Evolutionary conservation across 306 rosid species (phyloP).

Genomic region (Castanea sativa): DNA sequence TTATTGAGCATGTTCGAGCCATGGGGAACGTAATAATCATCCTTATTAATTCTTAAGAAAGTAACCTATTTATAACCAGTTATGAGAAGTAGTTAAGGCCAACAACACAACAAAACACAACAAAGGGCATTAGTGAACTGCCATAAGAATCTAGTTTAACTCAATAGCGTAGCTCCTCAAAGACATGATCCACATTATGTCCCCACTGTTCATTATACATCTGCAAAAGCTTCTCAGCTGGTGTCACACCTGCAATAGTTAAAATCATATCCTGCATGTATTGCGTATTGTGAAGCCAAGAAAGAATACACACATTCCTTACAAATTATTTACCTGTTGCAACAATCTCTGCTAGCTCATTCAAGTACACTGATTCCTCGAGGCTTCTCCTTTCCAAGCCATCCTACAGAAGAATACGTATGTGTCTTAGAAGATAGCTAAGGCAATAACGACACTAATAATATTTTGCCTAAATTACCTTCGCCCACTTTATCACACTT

Average conservation of each 20-base stretch:
- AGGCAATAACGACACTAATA: conserved; percentile 1
- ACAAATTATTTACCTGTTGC: conserved; percentile 52
- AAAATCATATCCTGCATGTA: not conserved
- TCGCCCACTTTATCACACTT: conserved; percentile 77
- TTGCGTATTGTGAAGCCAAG: not conserved
- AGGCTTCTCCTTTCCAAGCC: conserved; percentile 95
- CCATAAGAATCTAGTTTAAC: conserved; percentile 15
- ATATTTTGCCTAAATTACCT: conserved; percentile 39
- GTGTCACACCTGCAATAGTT: conserved; percentile 69
- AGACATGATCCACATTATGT: conserved; percentile 77
- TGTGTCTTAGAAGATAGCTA: not conserved
- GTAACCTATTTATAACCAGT: no score
- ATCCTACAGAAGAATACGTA: conserved; percentile 45
- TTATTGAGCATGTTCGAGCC: no score
- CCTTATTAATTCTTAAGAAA: no score
- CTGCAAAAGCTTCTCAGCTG: conserved; percentile 89
- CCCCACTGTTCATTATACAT: conserved; percentile 84
- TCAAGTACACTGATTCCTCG: conserved; percentile 86
- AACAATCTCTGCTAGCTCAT: conserved; percentile 86
- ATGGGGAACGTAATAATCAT: no score
- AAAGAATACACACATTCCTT: not conserved
- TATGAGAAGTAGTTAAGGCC: no score
- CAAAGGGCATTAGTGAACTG: no score
- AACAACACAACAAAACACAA: no score
- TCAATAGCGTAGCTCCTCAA: conserved; percentile 86